A percentile compares a stretch with the other conserved stretches of the same genome.
Evolutionary conservation across 495 filamentous ascomycete genomes (phyloP).

Genomic region (Lepidopterella palustris): DNA sequence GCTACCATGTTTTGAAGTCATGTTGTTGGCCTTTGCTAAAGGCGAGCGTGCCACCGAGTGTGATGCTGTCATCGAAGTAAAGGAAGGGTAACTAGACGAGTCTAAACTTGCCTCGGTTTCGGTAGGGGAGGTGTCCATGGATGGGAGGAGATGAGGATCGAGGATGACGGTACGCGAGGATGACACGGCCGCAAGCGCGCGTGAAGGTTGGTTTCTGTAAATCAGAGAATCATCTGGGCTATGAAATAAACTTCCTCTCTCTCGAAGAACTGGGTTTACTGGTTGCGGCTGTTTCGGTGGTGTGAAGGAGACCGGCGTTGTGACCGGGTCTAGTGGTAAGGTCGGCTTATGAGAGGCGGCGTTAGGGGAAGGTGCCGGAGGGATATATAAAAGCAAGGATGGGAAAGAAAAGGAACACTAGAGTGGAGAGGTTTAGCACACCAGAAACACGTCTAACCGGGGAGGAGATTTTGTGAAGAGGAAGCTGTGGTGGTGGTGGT

Average conservation of each 20-base stretch:
- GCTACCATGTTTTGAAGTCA: neutral
- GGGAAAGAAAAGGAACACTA: slow-evolving; percentile 1
- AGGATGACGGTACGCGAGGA: slow-evolving; percentile 21
- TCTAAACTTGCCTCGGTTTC: neutral
- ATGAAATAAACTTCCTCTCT: neutral
- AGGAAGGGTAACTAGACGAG: neutral
- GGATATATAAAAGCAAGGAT: neutral
- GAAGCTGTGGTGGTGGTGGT: neutral
- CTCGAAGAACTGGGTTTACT: neutral
- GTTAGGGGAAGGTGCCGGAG: slow-evolving; percentile 13
- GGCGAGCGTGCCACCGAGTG: neutral
- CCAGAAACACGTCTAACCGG: neutral
- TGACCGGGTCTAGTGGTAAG: slow-evolving; percentile 13
- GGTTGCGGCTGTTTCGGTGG: neutral
- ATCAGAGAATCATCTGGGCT: slow-evolving; percentile 9
- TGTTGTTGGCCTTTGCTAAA: neutral
- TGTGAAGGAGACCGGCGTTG: neutral
- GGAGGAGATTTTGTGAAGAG: slow-evolving; percentile 1
- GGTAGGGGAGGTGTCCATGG: slow-evolving; percentile 4
- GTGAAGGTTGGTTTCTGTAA: neutral
- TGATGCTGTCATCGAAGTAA: neutral
- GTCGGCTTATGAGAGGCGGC: slow-evolving; percentile 19
- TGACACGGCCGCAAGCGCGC: slow-evolving; percentile 16
- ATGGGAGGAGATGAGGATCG: slow-evolving; percentile 1
- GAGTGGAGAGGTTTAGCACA: slow-evolving; percentile 2